Base-by-base conservation (phyloP, 2,329 filamentous ascomycete genomes). In the Talaromyces funiculosus region DNA sequence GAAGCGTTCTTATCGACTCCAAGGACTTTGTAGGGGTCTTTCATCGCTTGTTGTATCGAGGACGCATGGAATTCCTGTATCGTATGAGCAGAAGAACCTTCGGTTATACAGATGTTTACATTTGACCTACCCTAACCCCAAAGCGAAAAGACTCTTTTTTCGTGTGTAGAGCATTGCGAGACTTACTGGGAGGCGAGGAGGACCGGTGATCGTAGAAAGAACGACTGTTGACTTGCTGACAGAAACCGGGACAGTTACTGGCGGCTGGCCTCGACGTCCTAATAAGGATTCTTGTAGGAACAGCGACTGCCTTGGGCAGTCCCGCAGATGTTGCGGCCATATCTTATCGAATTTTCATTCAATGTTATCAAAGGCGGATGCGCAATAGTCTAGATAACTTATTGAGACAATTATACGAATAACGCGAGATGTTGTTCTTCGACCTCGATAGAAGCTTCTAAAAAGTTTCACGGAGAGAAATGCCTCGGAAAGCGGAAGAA, bases 1-100 rank as follows among this genome's bases (percentile, higher is more conserved):
- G 90, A 87, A n/a, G 94, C 90, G 64, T 77, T 83, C 74, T 93
- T 96, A 69, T 81, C 81, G 31, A 99, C 90, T 14, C 94, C 94
- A 29, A 99, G 86, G 3, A 90, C 84, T 65, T 86, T 84, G 76
- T 99, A 99, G 1, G 94, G 94, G 69, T 99, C 90, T 73, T 90
- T 85, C 47, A 87, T 88, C 24, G 85, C 84, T 72, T 87, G 86
- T 73, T 88, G 90, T 33, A 78, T 67, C 77, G 73, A 66, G 5
- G 74, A 76, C 12, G 76, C 67, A 62, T 80, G 78, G 62, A 81
- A 81, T 16, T 64, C 65, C 76, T 78, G 62, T 53, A 49, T n/a
- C 20, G 20, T 16, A 22, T 37, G 6, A 61, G 40, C 31, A 20
- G 10, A 14, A 33, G 49, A 35, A 33, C 22, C 18, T 29, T 43